These are phyloP conservation scores for Immersiporthe knoxdaviesiana DNA, from an alignment of 2,329 filamentous ascomycete genomes.

Conservation along the genomic window DNA sequence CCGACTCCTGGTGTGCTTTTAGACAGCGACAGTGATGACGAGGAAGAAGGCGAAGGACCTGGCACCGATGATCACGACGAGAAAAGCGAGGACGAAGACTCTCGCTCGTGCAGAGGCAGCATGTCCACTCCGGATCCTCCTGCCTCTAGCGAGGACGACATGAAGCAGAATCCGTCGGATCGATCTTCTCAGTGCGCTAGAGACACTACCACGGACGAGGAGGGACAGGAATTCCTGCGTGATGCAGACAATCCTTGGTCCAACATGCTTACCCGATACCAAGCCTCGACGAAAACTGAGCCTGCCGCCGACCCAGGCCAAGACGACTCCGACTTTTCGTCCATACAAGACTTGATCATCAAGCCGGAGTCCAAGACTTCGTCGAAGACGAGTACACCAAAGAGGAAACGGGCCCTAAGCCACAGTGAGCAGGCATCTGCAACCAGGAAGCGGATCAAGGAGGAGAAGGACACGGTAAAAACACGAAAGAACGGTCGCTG, in stretches of 20 bases:
- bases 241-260: slow-evolving; percentile 1
- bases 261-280: background rate
- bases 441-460: slow-evolving; percentile 5
- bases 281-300: background rate
- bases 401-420: background rate
- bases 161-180: no score
- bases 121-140: background rate
- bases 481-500: background rate
- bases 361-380: background rate
- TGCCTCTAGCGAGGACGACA: background rate
- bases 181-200: background rate
- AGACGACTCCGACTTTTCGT: background rate
- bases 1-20: background rate
- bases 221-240: background rate
- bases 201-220: background rate
- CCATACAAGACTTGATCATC: background rate
- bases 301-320: background rate
- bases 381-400: background rate
- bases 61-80: background rate
- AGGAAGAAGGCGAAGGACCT: background rate
- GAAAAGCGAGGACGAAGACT: background rate
- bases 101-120: background rate
- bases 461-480: background rate
- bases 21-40: background rate
- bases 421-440: background rate